A percentile compares a stretch with the other conserved stretches of the same genome.
Conservation (phyloP, 1,284 basidiomycete species). For the Pseudomicrostroma phylloplanum region DNA sequence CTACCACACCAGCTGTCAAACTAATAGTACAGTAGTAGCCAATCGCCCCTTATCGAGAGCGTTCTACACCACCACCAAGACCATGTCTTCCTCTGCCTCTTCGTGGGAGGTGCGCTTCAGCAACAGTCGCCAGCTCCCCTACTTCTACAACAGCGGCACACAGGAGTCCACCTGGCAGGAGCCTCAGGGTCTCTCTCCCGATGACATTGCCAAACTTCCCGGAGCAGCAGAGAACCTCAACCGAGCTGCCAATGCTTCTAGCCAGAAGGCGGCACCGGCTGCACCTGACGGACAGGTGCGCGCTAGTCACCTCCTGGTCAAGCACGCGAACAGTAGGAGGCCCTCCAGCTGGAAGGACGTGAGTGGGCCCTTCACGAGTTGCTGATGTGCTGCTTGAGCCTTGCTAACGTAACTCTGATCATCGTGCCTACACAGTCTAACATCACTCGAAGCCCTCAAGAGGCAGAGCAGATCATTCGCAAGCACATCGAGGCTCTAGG, state of each 20-base stretch:
- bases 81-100: not conserved
- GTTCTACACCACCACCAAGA: no score
- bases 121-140: conserved; percentile 69
- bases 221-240: conserved; percentile 15
- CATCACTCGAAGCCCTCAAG: conserved; percentile 83
- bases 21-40: no score
- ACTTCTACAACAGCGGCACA: conserved; percentile 76
- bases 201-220: conserved; percentile 36
- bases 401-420: not conserved
- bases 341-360: conserved; percentile 58
- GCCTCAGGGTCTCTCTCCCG: conserved; percentile 61
- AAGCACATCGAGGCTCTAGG: conserved; percentile 32
- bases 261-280: conserved; percentile 20
- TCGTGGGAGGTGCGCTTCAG: conserved; percentile 58
- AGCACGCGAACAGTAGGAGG: conserved; percentile 77
- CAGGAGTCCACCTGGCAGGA: conserved; percentile 75
- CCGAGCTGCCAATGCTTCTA: conserved; percentile 15
- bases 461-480: conserved; percentile 71
- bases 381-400: not conserved
- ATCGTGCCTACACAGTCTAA: conserved; percentile 55
- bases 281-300: conserved; percentile 61
- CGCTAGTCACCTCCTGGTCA: conserved; percentile 89
- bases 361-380: not conserved
- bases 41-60: no score
- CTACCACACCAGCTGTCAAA: no score